Conservation (phyloP, 306 rosid genomes). For the Adenanthera pavonina region DNA sequence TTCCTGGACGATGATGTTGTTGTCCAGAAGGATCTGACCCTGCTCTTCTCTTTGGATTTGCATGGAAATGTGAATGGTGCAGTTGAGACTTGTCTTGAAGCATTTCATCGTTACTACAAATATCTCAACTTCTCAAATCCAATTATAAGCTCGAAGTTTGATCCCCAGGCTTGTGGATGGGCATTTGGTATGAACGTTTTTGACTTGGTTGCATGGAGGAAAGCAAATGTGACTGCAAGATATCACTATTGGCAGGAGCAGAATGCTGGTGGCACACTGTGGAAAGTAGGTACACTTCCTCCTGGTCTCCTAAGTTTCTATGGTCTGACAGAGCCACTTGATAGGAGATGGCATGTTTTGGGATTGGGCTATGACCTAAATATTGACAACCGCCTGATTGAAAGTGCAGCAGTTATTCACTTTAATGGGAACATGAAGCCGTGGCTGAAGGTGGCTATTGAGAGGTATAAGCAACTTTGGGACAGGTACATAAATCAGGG, state of each 20-base stretch:
- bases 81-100: conserved; percentile 98
- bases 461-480: conserved; percentile 91
- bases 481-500: conserved; percentile 82
- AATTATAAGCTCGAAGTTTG: conserved; percentile 88
- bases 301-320: conserved; percentile 89
- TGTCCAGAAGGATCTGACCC: conserved; percentile 95
- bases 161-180: conserved; percentile 99
- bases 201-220: conserved; percentile 94
- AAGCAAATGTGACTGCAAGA: conserved; percentile 75
- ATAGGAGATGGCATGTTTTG: conserved; percentile 99
- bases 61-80: conserved; percentile 99
- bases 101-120: conserved; percentile 91
- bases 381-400: conserved; percentile 89
- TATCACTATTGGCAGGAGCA: conserved; percentile 97
- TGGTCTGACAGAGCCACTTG: conserved; percentile 98
- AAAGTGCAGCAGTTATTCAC: conserved; percentile 92
- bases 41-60: conserved; percentile 90
- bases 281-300: conserved; percentile 96
- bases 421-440: conserved; percentile 98
- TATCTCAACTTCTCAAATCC: conserved; percentile 91
- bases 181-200: conserved; percentile 97
- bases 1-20: conserved; percentile 96
- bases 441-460: conserved; percentile 89
- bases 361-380: conserved; percentile 93
- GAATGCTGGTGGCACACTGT: conserved; percentile 80